Evolutionary conservation across 2,329 filamentous ascomycete genomes (phyloP), one percentile per base, ranked within the genome.

Genomic region (Fusarium virguliforme): DNA sequence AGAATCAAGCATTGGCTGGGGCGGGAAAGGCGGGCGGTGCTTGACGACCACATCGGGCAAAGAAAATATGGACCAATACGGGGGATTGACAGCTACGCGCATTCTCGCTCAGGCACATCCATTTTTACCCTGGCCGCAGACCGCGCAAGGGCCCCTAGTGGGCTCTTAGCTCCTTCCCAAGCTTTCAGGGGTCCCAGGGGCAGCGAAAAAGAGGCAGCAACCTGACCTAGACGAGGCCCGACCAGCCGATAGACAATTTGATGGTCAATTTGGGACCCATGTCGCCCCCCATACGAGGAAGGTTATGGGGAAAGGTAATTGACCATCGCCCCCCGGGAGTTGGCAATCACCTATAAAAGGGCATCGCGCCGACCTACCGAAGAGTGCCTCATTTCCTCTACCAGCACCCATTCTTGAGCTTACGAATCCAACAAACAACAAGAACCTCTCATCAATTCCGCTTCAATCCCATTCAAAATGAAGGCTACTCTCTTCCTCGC

Each of bases 401-500:
- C 51, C 13, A 18, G 18, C 24, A n/a, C 15, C 50, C 15, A 24
- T 30, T 43, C 43, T 48, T 26, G 43, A 46, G 26, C 55, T 59
- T 8, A 26, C 38, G 32, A 34, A 55, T 37, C n/a, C 34, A 35
- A 28, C 43, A 26, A 48, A 30, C 43, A 48, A 48, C 24, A 48
- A 7, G n/a, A 28, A 28, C 13, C n/a, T 15, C 43, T 48, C 43
- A 28, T 54, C 67, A 61, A 68, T 71, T 60, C 32, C 38, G 50
- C 46, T 34, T 62, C 32, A 48, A 50, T 12, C 54, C 26, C 40
- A 38, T 28, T 68, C 78, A 83, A 73, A 22, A 85, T 85, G 83
- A 85, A 84, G 82, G 70, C 76, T 71, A 57, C 78, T 41, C 67
- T 81, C 62, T 64, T 81, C 59, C 66, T 81, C 56, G 79, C 77